These are phyloP conservation scores for Thalassiosira gravida DNA, from an alignment of 352 stramenopile genomes.

Conservation along the genomic window DNA sequence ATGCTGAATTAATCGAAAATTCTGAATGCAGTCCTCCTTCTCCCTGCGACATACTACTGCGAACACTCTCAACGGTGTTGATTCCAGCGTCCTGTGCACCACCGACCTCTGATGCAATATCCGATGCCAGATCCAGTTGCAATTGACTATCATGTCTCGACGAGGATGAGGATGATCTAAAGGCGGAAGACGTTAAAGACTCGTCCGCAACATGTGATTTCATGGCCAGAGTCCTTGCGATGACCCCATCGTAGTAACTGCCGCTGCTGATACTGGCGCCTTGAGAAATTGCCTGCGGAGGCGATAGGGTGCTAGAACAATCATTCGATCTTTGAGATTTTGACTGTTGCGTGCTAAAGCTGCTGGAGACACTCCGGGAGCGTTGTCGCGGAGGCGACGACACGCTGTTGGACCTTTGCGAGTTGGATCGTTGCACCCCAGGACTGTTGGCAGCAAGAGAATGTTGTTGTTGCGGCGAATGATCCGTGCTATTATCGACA, in stretches of 20 bases:
- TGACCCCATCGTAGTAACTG: constrained; percentile 32
- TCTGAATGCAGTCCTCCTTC: background rate
- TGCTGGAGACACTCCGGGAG: no score
- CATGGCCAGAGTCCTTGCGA: constrained; percentile 22
- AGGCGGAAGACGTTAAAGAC: constrained; percentile 2
- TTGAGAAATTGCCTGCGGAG: background rate
- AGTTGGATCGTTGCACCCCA: constrained; percentile 6
- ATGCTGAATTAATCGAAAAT: constrained; percentile 9
- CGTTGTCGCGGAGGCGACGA: no score
- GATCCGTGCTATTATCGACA: no score
- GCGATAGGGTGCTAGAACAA: background rate
- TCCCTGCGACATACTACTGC: background rate
- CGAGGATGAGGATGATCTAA: constrained; percentile 18
- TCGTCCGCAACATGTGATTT: constrained; percentile 9
- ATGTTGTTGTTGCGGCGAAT: no score
- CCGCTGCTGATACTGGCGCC: constrained; percentile 8
- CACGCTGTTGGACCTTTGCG: background rate
- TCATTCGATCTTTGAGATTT: no score
- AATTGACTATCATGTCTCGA: constrained; percentile 2
- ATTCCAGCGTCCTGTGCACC: constrained; percentile 26
- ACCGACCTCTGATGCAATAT: background rate
- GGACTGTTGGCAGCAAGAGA: no score
- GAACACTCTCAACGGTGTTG: constrained; percentile 25
- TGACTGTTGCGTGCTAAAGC: no score
- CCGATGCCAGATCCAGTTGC: constrained; percentile 7